Evolutionary conservation across 345 rosid species (phyloP), one percentile per base, ranked within the genome.

Genomic region (Reutealis trisperma): DNA sequence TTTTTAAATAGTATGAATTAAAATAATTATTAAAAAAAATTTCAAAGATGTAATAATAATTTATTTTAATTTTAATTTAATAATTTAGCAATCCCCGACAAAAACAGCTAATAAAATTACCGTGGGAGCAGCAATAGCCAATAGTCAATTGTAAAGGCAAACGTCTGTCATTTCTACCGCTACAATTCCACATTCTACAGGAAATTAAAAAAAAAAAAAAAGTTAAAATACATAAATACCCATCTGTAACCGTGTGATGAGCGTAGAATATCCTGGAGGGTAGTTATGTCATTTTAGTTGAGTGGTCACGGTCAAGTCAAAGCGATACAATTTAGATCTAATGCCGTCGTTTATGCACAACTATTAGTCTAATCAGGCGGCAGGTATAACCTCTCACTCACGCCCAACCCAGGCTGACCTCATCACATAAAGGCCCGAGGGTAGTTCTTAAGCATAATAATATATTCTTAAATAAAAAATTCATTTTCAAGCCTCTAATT

Each of bases 351-450:
- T 79, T 78, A 67, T 19, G 9, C 51, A 51, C 84, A 27, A 24
- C 55, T 41, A 55, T 77, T 27, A 54, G 86, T 84, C 89, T 73
- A 80, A 76, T 30, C 51, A 52, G 89, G 72, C 87, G 90, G 92
- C 87, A 73, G 18, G 18, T 24, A 6, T 24, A 44, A 9, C 45
- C 16, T 63, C 19, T 34, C 14, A 9, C 44, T 22, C 21, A 13
- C 70, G 81, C 82, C 32, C 84, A 6, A 6, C 80, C 55, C 55
- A 32, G 55, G 70, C 83, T 85, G 84, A 85, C 87, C 72, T 72
- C 79, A 80, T 77, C 47, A 19, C 37, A 21, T 24, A n/a, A n/a
- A 52, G 22, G 63, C 30, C n/a, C 1, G 45, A 4, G 3, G 47
- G 69, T 19, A 34, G 5, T 16, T 37, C 37, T 0, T 45, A 45